Conservation (phyloP, 768 basidiomycete genomes). For the Boletus bicolor region DNA sequence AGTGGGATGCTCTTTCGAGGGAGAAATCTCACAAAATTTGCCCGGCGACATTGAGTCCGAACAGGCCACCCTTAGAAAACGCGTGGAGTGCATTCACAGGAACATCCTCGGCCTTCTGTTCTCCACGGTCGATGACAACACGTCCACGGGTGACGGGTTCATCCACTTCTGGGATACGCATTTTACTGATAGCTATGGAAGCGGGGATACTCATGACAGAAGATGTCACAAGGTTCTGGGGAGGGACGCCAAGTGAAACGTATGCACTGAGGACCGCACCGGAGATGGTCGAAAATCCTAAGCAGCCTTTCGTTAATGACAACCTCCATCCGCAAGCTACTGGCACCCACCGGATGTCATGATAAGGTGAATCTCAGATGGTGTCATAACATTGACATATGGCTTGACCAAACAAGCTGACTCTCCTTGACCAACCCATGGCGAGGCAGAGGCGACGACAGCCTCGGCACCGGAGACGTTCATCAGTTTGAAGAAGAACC, state of each 20-base stretch:
- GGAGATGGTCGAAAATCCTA: constrained; percentile 85
- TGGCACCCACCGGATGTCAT: constrained; percentile 72
- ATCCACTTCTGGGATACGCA: constrained; percentile 80
- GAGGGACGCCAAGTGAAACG: constrained; percentile 71
- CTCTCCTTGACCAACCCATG: constrained; percentile 93
- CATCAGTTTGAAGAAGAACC: constrained; percentile 92
- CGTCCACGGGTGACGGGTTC: constrained; percentile 83
- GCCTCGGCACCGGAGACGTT: constrained; percentile 94
- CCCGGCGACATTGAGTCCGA: constrained; percentile 83
- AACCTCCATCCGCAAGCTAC: neutral
- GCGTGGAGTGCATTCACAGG: constrained; percentile 86
- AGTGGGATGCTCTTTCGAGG: neutral
- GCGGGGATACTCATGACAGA: constrained; percentile 96
- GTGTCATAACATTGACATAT: constrained; percentile 82
- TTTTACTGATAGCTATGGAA: constrained; percentile 87
- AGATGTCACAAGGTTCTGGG: constrained; percentile 79
- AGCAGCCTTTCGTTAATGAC: constrained; percentile 2
- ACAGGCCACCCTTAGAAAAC: constrained; percentile 80
- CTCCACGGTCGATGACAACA: constrained; percentile 79
- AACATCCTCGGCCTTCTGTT: constrained; percentile 44
- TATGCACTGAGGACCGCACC: constrained; percentile 88
- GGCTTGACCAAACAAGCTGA: constrained; percentile 83
- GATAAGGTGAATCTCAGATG: constrained; percentile 78
- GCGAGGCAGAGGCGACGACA: constrained; percentile 87
- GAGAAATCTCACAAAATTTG: constrained; percentile 65